Conservation (phyloP, 805 yeast species). For the Metschnikowia shivogae region DNA sequence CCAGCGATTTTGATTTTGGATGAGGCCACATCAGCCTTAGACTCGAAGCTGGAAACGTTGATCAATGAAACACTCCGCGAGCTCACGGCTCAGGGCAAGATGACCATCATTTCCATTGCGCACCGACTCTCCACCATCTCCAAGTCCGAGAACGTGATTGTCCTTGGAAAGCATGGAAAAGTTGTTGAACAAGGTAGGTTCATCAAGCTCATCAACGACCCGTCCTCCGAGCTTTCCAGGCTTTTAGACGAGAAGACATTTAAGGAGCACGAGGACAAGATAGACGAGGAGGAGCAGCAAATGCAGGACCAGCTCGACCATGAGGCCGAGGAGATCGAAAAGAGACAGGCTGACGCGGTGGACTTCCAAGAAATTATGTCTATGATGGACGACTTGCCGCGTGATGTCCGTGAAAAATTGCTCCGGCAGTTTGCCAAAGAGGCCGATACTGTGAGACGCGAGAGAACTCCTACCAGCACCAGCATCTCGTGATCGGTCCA, state of each 20-base stretch:
- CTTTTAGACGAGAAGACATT: conserved; percentile 35
- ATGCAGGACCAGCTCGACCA: conserved; percentile 24
- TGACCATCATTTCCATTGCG: conserved; percentile 44
- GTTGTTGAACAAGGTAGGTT: conserved; percentile 40
- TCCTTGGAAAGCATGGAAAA: conserved; percentile 38
- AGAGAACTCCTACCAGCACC: conserved; percentile 6
- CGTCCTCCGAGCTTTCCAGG: conserved; percentile 39
- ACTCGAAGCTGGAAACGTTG: conserved; percentile 46
- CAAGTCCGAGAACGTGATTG: conserved; percentile 41
- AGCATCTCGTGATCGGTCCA: conserved; percentile 4
- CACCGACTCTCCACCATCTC: conserved; percentile 44
- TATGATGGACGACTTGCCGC: conserved; percentile 35
- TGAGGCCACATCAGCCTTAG: conserved; percentile 67
- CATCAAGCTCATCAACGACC: conserved; percentile 37
- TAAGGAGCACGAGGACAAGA: conserved; percentile 18
- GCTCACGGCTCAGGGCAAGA: conserved; percentile 33
- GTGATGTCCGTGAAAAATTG: conserved; percentile 28
- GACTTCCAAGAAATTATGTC: conserved; percentile 25
- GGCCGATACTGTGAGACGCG: conserved; percentile 11
- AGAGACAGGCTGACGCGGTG: conserved; percentile 13
- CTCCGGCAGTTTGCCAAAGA: conserved; percentile 25
- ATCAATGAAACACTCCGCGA: conserved; percentile 40
- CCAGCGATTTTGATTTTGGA: conserved; percentile 63
- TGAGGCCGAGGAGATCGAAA: conserved; percentile 24
- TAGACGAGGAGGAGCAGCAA: conserved; percentile 23